Evolutionary conservation across 352 stramenopile genomes (phyloP).

Genomic region (Globisporangium spinosum): DNA sequence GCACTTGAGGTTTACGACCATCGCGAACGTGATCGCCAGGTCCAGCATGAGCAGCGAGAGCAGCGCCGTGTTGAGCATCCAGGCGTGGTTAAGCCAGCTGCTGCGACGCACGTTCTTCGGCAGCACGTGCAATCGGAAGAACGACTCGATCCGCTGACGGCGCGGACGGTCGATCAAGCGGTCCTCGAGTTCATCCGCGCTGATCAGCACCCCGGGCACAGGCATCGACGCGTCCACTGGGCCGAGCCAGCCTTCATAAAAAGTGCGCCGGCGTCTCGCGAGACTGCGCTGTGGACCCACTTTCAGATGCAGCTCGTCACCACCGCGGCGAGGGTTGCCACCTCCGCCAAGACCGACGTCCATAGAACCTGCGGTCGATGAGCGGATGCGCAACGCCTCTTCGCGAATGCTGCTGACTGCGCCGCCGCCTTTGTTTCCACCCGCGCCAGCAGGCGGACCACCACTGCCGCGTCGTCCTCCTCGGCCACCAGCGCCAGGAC

Average conservation of each 20-base stretch:
- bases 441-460: neutral
- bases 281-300: slow-evolving; percentile 20
- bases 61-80: slow-evolving; percentile 67
- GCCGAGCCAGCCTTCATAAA: slow-evolving; percentile 70
- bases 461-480: neutral
- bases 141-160: slow-evolving; percentile 36
- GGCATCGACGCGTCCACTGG: slow-evolving; percentile 71
- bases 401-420: slow-evolving; percentile 58
- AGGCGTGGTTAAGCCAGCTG: slow-evolving; percentile 50
- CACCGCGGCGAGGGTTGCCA: neutral
- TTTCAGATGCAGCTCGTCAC: slow-evolving; percentile 31
- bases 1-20: slow-evolving; percentile 78
- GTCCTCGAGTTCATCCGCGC: slow-evolving; percentile 60
- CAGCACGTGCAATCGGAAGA: slow-evolving; percentile 46
- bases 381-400: slow-evolving; percentile 62
- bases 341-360: slow-evolving; percentile 16
- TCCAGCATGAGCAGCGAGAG: slow-evolving; percentile 70
- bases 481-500: neutral
- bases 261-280: slow-evolving; percentile 32
- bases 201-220: slow-evolving; percentile 67
- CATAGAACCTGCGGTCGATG: slow-evolving; percentile 40
- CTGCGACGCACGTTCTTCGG: slow-evolving; percentile 56
- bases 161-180: slow-evolving; percentile 40
- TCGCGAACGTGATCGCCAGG: slow-evolving; percentile 74
- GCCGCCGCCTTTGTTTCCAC: neutral